Percentiles rank a stretch among this genome's conserved stretches.
Evolutionary conservation across 1,284 basidiomycete species (phyloP).

Genomic region (Takashimella tepidaria): DNA sequence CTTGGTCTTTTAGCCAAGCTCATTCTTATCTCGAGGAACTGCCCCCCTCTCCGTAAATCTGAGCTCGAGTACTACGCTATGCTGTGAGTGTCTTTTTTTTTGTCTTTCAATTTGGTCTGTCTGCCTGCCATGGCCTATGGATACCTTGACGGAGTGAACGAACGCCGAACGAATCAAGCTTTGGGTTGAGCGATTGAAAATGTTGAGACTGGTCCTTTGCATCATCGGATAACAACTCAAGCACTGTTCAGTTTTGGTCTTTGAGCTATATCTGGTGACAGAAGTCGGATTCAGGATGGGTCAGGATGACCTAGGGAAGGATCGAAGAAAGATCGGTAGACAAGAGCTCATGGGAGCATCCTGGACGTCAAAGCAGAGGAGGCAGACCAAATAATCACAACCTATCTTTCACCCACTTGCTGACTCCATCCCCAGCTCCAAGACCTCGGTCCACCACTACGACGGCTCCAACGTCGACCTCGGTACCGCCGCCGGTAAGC

Average conservation of each 20-base stretch:
- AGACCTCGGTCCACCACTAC: slow-evolving; percentile 96
- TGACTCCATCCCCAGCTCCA: slow-evolving; percentile 54
- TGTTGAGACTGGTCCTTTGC: too few species aligned
- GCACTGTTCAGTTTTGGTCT: too few species aligned
- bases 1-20: slow-evolving; percentile 72
- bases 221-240: too few species aligned
- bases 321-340: neutral
- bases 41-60: slow-evolving; percentile 96
- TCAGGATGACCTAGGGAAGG: too few species aligned
- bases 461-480: slow-evolving; percentile 95
- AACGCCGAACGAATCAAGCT: too few species aligned
- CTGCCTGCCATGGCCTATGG: too few species aligned
- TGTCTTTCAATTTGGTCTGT: too few species aligned
- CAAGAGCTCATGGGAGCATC: too few species aligned
- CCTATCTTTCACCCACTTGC: neutral
- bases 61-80: slow-evolving; percentile 99
- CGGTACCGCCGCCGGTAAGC: slow-evolving; percentile 97
- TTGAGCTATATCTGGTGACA: too few species aligned
- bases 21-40: slow-evolving; percentile 97
- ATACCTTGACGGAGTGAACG: too few species aligned
- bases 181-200: too few species aligned
- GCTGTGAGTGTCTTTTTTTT: slow-evolving; percentile 65
- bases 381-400: neutral
- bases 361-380: neutral
- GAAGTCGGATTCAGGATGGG: neutral